phyloP scores from a whole-genome alignment of 305 asterid genomes.

The Lippia alba region DNA sequence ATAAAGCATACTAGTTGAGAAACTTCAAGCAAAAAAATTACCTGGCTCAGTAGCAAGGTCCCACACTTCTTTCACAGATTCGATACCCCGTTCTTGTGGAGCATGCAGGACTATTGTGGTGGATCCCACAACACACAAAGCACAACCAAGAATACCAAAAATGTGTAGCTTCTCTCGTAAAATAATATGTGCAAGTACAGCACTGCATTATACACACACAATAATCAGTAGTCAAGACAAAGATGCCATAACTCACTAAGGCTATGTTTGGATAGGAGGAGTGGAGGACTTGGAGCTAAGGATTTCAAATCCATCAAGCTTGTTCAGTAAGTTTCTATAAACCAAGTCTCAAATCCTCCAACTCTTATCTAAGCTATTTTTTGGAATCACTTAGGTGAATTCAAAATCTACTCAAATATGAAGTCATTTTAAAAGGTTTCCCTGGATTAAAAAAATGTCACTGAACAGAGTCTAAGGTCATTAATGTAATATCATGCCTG shows the following conservation, averaged over 20 bases:
- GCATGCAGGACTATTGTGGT: conserved; percentile 96
- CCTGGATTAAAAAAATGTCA: background rate
- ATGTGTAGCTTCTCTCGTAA: conserved; percentile 87
- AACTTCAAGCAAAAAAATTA: conserved; percentile 32
- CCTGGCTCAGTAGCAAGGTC: conserved; percentile 99
- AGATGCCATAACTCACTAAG: background rate
- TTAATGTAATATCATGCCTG: conserved; percentile 61
- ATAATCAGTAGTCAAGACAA: conserved; percentile 43
- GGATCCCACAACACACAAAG: conserved; percentile 97
- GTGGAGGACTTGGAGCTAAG: background rate
- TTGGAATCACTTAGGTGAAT: too few relatives aligned
- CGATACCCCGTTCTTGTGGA: conserved; percentile 95
- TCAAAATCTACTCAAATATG: too few relatives aligned
- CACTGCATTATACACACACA: conserved; percentile 61
- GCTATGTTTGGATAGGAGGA: background rate
- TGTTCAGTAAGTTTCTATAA: too few relatives aligned
- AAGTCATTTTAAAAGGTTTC: too few relatives aligned
- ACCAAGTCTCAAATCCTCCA: too few relatives aligned
- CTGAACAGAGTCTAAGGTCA: conserved; percentile 24
- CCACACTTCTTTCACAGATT: conserved; percentile 95
- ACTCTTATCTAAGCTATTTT: too few relatives aligned
- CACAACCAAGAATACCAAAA: conserved; percentile 98
- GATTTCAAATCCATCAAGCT: too few relatives aligned
- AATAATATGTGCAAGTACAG: conserved; percentile 90
- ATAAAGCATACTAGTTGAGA: conserved; percentile 7